Conservation (phyloP, 345 rosid species). For the Lumnitzera racemosa region DNA sequence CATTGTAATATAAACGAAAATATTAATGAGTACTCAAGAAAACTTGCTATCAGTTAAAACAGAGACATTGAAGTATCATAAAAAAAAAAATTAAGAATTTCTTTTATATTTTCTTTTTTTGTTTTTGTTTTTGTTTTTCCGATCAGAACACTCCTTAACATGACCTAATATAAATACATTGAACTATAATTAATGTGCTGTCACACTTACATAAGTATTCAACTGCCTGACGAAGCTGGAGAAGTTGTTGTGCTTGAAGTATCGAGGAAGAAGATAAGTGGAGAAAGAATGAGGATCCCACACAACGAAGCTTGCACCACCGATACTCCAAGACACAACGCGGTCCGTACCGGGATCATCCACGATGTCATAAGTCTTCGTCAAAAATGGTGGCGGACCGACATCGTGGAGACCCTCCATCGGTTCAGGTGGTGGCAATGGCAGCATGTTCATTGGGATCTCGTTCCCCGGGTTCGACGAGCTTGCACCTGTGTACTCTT, state of each 20-base stretch:
- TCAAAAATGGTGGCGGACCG: slow-evolving; percentile 76
- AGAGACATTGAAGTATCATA: too few species aligned
- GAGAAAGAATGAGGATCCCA: slow-evolving; percentile 76
- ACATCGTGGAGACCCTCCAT: slow-evolving; percentile 66
- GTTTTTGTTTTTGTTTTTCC: too few species aligned
- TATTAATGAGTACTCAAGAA: too few species aligned
- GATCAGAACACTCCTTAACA: too few species aligned
- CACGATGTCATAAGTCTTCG: slow-evolving; percentile 79
- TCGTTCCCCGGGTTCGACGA: slow-evolving; percentile 15
- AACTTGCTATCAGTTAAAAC: too few species aligned
- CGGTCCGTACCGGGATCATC: slow-evolving; percentile 56
- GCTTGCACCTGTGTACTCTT: slow-evolving; percentile 26
- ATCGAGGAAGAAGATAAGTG: slow-evolving; percentile 51
- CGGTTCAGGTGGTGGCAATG: slow-evolving; percentile 37
- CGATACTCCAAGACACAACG: slow-evolving; percentile 71
- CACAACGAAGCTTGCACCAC: slow-evolving; percentile 63
- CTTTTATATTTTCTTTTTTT: too few species aligned
- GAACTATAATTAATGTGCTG: too few species aligned
- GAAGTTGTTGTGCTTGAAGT: slow-evolving; percentile 92
- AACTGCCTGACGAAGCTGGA: slow-evolving; percentile 90
- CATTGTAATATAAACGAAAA: too few species aligned
- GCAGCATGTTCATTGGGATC: background rate
- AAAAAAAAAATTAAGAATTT: too few species aligned
- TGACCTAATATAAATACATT: too few species aligned
- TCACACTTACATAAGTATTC: slow-evolving; percentile 68